Evolutionary conservation across 2,329 filamentous ascomycete species (phyloP).

Genomic region (Aurifilum marmelostoma): DNA sequence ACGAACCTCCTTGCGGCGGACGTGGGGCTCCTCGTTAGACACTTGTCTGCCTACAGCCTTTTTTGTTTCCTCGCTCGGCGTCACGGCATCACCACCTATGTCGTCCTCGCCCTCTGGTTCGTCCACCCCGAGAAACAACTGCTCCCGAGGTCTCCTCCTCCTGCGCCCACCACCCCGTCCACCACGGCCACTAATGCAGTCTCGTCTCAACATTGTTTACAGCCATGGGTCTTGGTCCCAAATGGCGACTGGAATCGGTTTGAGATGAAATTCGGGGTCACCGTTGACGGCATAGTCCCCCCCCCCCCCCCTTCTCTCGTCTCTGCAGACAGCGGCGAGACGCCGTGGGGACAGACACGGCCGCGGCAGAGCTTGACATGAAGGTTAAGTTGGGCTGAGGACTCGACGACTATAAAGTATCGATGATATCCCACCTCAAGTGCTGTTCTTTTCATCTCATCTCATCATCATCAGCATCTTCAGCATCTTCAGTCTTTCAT

Average conservation of each 20-base stretch:
- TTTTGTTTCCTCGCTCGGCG: constrained; percentile 6
- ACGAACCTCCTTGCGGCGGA: constrained; percentile 2
- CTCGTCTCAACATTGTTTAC: constrained; percentile 18
- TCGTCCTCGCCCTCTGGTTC: constrained; percentile 1
- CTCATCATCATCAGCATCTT: constrained; percentile 15
- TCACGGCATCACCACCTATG: not conserved
- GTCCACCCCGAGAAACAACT: constrained; percentile 16
- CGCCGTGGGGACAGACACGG: too few species aligned
- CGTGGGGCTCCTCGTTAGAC: not conserved
- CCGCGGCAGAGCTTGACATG: not conserved
- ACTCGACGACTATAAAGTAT: constrained; percentile 13
- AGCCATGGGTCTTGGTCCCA: constrained; percentile 11
- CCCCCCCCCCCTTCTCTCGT: not conserved
- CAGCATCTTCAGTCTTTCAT: not conserved
- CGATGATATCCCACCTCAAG: not conserved
- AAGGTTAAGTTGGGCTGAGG: not conserved
- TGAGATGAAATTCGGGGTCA: not conserved
- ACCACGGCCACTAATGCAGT: not conserved
- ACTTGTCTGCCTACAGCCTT: not conserved
- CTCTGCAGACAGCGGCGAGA: not conserved
- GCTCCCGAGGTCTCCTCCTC: not conserved
- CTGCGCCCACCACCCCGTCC: not conserved
- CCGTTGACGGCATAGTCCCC: not conserved
- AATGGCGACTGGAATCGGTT: not conserved
- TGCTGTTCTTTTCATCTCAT: constrained; percentile 6